These are phyloP conservation scores for Phaeolepiota aurea DNA, from an alignment of 768 basidiomycete genomes.

Conservation along the genomic window DNA sequence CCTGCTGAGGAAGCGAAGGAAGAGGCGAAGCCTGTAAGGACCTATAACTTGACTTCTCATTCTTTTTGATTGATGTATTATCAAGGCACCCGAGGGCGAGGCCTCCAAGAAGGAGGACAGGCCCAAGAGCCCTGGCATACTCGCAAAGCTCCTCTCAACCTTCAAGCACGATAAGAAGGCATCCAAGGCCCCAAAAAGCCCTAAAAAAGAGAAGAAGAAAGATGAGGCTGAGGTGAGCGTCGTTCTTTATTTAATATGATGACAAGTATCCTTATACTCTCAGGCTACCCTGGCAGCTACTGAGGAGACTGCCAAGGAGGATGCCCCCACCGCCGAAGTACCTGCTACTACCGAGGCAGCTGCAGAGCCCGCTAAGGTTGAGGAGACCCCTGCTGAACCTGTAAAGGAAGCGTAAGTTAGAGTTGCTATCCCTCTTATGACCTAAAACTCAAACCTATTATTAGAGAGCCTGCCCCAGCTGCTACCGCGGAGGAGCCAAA, in stretches of 20 bases:
- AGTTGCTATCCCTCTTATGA: background rate
- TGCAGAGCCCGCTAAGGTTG: conserved; percentile 25
- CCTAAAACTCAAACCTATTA: background rate
- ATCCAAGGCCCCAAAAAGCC: conserved; percentile 61
- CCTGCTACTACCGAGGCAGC: conserved; percentile 20
- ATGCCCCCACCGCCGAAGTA: conserved; percentile 37
- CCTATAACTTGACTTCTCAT: conserved; percentile 5
- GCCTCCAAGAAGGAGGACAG: conserved; percentile 66
- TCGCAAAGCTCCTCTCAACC: conserved; percentile 71
- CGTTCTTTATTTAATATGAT: background rate
- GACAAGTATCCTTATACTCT: conserved; percentile 1
- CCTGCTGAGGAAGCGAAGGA: conserved; percentile 25
- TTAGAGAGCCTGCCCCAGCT: conserved; percentile 24
- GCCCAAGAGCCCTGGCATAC: conserved; percentile 72
- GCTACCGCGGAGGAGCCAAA: conserved; percentile 40
- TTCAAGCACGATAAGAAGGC: conserved; percentile 73
- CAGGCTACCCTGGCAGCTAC: conserved; percentile 30
- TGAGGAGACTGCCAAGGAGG: conserved; percentile 36
- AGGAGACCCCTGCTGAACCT: conserved; percentile 45
- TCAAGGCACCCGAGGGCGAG: conserved; percentile 30
- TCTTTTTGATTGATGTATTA: conserved; percentile 6
- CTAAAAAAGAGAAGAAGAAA: conserved; percentile 81
- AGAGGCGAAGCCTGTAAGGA: conserved; percentile 33
- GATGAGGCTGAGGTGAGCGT: conserved; percentile 49
- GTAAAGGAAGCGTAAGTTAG: conserved; percentile 63